Evolutionary conservation across 345 rosid species (phyloP), one percentile per base, ranked within the genome.

Genomic region (Rhizophora mangle): DNA sequence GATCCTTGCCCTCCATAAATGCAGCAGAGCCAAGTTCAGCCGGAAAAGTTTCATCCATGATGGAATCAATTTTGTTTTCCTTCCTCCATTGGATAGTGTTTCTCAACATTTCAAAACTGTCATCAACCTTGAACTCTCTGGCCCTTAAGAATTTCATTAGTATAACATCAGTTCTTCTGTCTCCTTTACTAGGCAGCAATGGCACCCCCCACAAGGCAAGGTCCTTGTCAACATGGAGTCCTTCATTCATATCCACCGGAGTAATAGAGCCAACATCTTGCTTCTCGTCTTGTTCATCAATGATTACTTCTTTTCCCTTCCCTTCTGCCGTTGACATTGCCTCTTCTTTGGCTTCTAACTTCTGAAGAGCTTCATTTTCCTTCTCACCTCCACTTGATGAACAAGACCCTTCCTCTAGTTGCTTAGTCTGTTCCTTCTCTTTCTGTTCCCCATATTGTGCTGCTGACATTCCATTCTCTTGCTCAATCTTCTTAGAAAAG

Each of bases 31-130:
- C 51, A 32, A 60, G 8, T 21, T 69, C 70, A 32, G 51, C 61
- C 43, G 43, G 70, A 49, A 64, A 49, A 21, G 66, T 60, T 39
- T 76, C 74, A 2, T 51, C 60, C 68, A 76, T 31, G 21, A 76
- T 65, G 3, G 75, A 65, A 70, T 70, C 79, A 3, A 76, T 70
- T 34, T 60, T 70, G 75, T 65, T 76, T 22, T 76, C 70, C 68
- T 70, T 76, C 39, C 79, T 66, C 79, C 79, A 76, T 60, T 65
- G 51, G 7, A 76, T 55, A 18, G 63, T 65, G 29, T 65, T 65
- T 24, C 55, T 76, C 26, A 76, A 26, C 79, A 76, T 76, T 66
- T 65, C 67, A 34, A 70, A 76, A 16, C 74, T 67, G 7, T 76
- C 79, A 46, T 36, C 65, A 7, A 49, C 79, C 6, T 61, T 58